Evolutionary conservation across 306 rosid genomes (phyloP).

Genomic region (Cicer judaicum): DNA sequence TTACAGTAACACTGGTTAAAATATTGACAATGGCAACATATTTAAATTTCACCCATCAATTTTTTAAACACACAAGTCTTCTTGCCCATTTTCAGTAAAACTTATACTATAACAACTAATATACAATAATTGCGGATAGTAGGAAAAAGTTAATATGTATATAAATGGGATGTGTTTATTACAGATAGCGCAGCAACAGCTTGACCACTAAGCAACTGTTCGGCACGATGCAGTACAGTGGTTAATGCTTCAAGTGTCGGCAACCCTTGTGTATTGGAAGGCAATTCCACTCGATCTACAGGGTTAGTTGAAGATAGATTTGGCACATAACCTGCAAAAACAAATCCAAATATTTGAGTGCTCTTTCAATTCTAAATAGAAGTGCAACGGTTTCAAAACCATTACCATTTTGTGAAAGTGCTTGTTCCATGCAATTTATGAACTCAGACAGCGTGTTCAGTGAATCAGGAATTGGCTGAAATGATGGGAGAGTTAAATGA

Average conservation of each 20-base stretch:
- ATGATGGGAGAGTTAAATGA: constrained; percentile 25
- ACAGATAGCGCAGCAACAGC: constrained; percentile 89
- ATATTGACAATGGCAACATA: neutral
- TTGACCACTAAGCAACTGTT: constrained; percentile 69
- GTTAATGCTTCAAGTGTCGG: constrained; percentile 83
- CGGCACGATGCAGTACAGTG: constrained; percentile 74
- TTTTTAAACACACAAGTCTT: neutral
- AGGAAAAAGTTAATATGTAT: constrained; percentile 22
- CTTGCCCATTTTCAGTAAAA: constrained; percentile 2
- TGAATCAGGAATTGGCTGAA: constrained; percentile 92
- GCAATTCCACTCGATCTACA: constrained; percentile 69
- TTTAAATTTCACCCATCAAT: constrained; percentile 30
- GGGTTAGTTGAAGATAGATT: constrained; percentile 55
- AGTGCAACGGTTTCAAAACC: constrained; percentile 22
- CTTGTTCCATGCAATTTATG: constrained; percentile 80
- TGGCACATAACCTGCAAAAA: constrained; percentile 54
- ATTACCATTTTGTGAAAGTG: constrained; percentile 71
- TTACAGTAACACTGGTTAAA: constrained; percentile 1
- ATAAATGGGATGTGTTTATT: constrained; percentile 47
- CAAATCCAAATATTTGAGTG: constrained; percentile 39
- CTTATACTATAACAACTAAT: constrained; percentile 4
- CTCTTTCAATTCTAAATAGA: constrained; percentile 36
- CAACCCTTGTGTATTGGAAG: constrained; percentile 80
- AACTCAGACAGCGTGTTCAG: constrained; percentile 81
- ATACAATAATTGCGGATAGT: constrained; percentile 17